Conservation (phyloP, 2,329 filamentous ascomycete genomes). For the Alternaria alternata region DNA sequence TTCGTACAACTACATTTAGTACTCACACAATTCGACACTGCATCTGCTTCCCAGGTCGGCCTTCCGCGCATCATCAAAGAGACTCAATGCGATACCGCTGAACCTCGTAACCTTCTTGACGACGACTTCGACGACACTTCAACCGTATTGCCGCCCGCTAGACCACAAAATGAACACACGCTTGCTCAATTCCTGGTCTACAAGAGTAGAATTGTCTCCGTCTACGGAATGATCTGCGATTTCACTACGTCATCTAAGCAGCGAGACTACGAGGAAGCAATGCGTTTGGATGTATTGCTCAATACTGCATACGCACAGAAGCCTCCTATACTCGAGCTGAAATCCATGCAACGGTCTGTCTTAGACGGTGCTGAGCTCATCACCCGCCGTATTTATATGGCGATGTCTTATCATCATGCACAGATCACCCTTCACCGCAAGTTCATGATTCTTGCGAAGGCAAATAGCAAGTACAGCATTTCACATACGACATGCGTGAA, state of each 20-base stretch:
- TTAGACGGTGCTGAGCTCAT: conserved; percentile 1
- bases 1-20: background rate
- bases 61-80: conserved; percentile 1
- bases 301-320: background rate
- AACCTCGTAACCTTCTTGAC: background rate
- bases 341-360: background rate
- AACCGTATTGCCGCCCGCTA: background rate
- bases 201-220: background rate
- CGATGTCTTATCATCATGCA: background rate
- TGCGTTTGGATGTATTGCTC: background rate
- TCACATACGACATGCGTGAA: background rate
- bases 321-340: background rate
- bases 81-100: background rate
- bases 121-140: background rate
- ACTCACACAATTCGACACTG: background rate
- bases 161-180: background rate
- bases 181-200: background rate
- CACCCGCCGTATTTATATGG: background rate
- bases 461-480: background rate
- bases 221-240: conserved; percentile 3
- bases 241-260: conserved; percentile 1
- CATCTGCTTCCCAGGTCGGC: background rate
- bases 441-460: background rate
- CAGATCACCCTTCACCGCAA: background rate
- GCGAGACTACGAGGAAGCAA: background rate